Evolutionary conservation across 2,329 filamentous ascomycete genomes (phyloP).

Genomic region (Tolypocladium nubicola): DNA sequence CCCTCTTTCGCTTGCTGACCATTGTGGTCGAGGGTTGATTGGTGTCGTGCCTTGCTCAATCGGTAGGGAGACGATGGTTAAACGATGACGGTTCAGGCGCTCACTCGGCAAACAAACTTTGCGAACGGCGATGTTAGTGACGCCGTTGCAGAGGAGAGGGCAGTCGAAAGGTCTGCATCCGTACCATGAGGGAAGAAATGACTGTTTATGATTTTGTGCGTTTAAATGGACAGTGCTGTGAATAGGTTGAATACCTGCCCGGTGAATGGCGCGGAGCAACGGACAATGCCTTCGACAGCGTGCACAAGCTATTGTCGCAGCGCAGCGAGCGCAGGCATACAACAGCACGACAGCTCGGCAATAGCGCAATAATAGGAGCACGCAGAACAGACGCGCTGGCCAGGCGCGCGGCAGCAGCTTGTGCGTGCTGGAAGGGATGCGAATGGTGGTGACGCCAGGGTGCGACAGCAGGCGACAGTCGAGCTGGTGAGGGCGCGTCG

Average conservation of each 20-base stretch:
- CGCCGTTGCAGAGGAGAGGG: neutral
- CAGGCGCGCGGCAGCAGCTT: neutral
- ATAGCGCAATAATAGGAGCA: neutral
- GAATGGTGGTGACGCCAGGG: conserved; percentile 1
- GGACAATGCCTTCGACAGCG: neutral
- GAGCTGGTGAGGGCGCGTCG: conserved; percentile 7
- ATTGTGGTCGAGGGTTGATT: conserved; percentile 8
- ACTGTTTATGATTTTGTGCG: neutral
- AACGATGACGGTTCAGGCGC: neutral
- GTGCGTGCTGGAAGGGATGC: neutral
- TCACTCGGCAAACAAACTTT: neutral
- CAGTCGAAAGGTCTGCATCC: neutral
- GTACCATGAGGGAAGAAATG: neutral
- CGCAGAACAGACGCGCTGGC: neutral
- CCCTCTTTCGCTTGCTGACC: conserved; percentile 45
- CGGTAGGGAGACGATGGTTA: neutral
- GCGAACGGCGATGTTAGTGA: neutral
- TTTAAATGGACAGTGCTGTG: neutral
- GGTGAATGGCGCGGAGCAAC: neutral
- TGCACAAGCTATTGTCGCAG: neutral
- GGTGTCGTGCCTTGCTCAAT: neutral
- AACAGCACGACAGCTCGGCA: neutral
- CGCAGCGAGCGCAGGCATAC: neutral
- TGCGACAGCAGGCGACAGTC: conserved; percentile 1
- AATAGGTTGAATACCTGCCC: neutral